Evolutionary conservation across 306 rosid species (phyloP).

Genomic region (Morella rubra): DNA sequence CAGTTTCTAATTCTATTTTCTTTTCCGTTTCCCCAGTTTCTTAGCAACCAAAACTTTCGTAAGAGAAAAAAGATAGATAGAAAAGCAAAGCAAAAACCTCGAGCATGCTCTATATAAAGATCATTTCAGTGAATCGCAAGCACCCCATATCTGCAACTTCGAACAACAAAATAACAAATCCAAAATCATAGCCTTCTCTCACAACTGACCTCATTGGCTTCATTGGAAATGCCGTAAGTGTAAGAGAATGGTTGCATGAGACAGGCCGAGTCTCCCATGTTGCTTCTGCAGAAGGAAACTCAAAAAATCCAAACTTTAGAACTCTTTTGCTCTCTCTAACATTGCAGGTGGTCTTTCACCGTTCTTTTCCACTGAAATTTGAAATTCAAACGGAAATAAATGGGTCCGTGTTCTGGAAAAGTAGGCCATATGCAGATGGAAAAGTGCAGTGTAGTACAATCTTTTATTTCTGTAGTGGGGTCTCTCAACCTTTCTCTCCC

Average conservation of each 20-base stretch:
- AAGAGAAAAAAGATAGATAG: background rate
- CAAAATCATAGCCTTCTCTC: background rate
- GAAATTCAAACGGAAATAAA: slow-evolving; percentile 51
- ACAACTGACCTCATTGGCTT: slow-evolving; percentile 68
- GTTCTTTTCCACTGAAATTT: slow-evolving; percentile 53
- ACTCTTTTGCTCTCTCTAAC: slow-evolving; percentile 24
- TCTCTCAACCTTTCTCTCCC: slow-evolving; percentile 9
- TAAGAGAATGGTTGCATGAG: slow-evolving; percentile 93
- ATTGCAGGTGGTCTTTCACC: slow-evolving; percentile 34
- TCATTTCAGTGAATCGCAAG: background rate
- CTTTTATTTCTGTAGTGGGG: slow-evolving; percentile 41
- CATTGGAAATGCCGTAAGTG: slow-evolving; percentile 70
- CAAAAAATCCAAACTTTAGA: slow-evolving; percentile 44
- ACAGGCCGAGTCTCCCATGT: slow-evolving; percentile 90
- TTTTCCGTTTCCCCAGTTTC: background rate
- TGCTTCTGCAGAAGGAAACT: slow-evolving; percentile 23
- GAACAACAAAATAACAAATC: slow-evolving; percentile 4
- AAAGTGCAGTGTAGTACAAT: slow-evolving; percentile 16
- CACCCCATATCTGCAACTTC: background rate
- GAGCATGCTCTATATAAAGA: background rate
- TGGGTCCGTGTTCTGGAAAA: slow-evolving; percentile 36
- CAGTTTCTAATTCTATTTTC: background rate
- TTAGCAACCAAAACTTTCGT: background rate
- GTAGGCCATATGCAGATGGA: slow-evolving; percentile 17
- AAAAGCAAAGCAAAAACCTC: background rate